Conservation (phyloP, 768 basidiomycete genomes). For the Termitomyces sp. region DNA sequence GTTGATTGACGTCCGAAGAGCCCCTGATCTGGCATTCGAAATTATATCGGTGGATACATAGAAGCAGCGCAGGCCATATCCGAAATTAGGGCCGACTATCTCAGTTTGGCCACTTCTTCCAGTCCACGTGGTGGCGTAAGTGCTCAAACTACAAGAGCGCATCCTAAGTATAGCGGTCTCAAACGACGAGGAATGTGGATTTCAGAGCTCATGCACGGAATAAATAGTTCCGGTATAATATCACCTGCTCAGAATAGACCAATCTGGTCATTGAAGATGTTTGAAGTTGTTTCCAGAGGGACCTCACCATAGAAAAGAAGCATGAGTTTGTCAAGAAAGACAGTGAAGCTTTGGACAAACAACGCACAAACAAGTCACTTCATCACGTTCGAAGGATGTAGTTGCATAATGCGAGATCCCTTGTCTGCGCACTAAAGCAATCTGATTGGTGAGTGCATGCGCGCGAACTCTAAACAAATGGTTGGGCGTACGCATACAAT, state of each 20-base stretch:
- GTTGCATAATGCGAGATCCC: neutral
- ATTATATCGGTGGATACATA: neutral
- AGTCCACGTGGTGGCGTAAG: slow-evolving; percentile 2
- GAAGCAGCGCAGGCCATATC: neutral
- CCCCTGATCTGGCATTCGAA: neutral
- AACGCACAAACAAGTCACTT: neutral
- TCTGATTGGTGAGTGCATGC: neutral
- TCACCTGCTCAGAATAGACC: no score
- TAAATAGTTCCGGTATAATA: neutral
- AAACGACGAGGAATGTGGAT: neutral
- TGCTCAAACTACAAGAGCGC: neutral
- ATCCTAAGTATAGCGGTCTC: neutral
- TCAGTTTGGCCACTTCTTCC: neutral
- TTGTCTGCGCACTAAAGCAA: neutral
- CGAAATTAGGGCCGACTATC: neutral
- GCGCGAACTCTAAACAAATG: neutral
- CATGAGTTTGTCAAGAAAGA: neutral
- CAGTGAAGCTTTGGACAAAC: neutral
- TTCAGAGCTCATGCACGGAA: neutral
- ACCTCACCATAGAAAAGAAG: neutral
- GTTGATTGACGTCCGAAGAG: neutral
- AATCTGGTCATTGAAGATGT: neutral
- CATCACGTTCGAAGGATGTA: neutral
- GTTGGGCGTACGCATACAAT: neutral
- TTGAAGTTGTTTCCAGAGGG: no score